Evolutionary conservation across 148 eudicot species (phyloP), one percentile per base, ranked within the genome.

Genomic region (Silene conica): DNA sequence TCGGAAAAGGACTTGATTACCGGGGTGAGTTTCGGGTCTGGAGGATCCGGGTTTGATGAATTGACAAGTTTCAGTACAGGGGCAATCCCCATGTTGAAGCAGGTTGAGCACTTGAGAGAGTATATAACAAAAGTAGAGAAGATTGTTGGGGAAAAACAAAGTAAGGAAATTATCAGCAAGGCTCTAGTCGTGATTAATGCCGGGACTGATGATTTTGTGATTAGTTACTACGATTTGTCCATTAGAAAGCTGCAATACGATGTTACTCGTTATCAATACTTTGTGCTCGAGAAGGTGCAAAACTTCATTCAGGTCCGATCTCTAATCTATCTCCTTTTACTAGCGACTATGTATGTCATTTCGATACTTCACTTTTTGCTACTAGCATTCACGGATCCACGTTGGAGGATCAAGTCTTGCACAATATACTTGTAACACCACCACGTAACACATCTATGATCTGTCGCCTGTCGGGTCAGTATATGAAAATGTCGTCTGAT

Each of bases 1-100:
- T 6, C 77, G 0, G 75, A 73, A 19, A 63, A 71, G 12, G 84
- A 85, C 0, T 70, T 87, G 34, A 19, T 38, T 1, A 83, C 88
- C 0, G 90, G 88, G 9, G 88, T 83, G 6, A 76, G 82, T 67
- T 87, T 87, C 43, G 88, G 84, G 20, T 87, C 90, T 21, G 86
- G 80, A 4, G 88, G 88, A 20, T 66, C 88, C 2, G 90, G 90
- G 23, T 80, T 66, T 31, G 90, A 85, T 74, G 82, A 81, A 3
- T 26, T 62, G 38, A 87, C 88, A 0, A 62, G 50, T 10, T 14
- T 31, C 10, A 0, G 20, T 34, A 50, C 73, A 0, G 67, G 72
- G 3, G 84, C 73, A 34, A 83, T 85, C 43, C 67, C 88, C 0
- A 77, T 87, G 79, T 70, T 79, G 8, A 77, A 71, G n/a, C 90